Percentiles rank a stretch among this genome's conserved stretches.
Conservation (phyloP, 2,329 filamentous ascomycete genomes). For the Penicillium glabrum region DNA sequence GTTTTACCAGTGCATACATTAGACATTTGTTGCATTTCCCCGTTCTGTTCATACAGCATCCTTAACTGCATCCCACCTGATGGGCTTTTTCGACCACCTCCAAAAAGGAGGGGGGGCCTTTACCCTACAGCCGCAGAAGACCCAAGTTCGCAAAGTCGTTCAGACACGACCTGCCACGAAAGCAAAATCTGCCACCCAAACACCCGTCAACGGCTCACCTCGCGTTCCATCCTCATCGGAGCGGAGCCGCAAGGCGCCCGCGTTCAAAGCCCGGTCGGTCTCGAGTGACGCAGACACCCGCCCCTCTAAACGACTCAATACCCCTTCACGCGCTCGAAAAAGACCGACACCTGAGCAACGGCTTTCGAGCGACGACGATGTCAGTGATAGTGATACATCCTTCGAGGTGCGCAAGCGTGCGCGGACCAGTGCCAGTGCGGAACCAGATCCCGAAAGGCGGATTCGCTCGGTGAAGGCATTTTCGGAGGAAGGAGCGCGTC, state of each 20-base stretch:
- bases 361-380: constrained; percentile 43
- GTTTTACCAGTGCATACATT: constrained; percentile 13
- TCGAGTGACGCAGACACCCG: constrained; percentile 30
- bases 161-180: constrained; percentile 33
- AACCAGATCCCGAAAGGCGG: constrained; percentile 45
- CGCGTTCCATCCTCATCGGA: constrained; percentile 20
- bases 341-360: constrained; percentile 39
- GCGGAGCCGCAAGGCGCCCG: constrained; percentile 23
- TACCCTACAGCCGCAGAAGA: constrained; percentile 42
- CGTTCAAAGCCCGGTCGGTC: constrained; percentile 28
- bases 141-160: constrained; percentile 44
- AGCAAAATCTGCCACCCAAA: constrained; percentile 30
- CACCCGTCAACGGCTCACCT: constrained; percentile 19
- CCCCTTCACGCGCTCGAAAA: constrained; percentile 36
- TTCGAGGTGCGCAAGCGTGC: constrained; percentile 46
- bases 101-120: constrained; percentile 45
- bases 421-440: constrained; percentile 40
- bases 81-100: constrained; percentile 48
- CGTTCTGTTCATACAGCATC: constrained; percentile 13
- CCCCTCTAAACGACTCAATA: constrained; percentile 32
- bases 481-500: constrained; percentile 37
- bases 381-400: constrained; percentile 42
- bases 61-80: constrained; percentile 19
- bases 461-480: constrained; percentile 49
- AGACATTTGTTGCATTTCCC: constrained; percentile 2